Evolutionary conservation across 805 yeast genomes (phyloP).

Genomic region (Hanseniaspora thailandica): DNA sequence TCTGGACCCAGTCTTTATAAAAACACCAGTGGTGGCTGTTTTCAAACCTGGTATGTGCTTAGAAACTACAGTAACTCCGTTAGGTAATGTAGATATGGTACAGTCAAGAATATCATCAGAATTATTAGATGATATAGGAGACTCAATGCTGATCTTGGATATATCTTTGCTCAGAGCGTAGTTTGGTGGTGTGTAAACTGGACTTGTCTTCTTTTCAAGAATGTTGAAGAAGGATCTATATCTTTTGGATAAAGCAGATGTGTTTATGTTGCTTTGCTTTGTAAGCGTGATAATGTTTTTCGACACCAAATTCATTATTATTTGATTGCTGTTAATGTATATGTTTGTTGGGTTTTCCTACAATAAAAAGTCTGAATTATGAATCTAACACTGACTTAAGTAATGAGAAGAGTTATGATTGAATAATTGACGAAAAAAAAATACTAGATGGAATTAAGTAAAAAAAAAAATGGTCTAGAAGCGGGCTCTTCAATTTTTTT

Average conservation of each 20-base stretch:
- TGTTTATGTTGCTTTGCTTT: neutral
- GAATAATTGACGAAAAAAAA: neutral
- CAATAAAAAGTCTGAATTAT: neutral
- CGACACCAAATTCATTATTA: neutral
- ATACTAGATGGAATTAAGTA: no score
- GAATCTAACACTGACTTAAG: no score
- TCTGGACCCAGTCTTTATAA: conserved; percentile 97
- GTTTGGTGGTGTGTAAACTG: neutral
- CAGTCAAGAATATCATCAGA: conserved; percentile 6
- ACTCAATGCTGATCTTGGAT: neutral
- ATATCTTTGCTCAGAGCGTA: conserved; percentile 1
- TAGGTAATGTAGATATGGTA: conserved; percentile 61
- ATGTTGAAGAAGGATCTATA: neutral
- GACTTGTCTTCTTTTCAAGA: neutral
- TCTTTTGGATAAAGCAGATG: neutral
- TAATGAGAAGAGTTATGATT: no score
- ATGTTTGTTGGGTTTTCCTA: neutral
- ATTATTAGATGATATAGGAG: conserved; percentile 3
- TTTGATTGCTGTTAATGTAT: no score
- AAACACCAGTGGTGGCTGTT: conserved; percentile 95
- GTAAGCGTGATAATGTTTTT: neutral
- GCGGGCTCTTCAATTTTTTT: no score
- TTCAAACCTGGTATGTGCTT: conserved; percentile 75
- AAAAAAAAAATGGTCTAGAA: no score
- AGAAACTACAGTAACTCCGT: conserved; percentile 90